Conservation (phyloP, 2,329 filamentous ascomycete genomes). For the Fusarium sp. region DNA sequence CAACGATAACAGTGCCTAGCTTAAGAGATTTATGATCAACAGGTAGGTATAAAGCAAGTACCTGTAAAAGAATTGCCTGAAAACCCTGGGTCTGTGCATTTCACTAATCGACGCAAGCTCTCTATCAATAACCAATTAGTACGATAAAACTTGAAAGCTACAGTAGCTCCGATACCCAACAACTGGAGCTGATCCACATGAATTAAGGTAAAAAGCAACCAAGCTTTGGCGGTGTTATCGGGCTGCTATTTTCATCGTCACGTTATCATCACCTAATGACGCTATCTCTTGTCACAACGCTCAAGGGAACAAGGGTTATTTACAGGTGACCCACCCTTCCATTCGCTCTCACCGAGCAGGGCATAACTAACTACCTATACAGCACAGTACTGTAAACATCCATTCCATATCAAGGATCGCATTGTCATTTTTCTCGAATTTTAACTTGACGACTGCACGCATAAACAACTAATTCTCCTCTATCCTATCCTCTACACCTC, state of each 20-base stretch:
- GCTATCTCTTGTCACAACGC: slow-evolving; percentile 33
- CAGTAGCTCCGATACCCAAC: slow-evolving; percentile 7
- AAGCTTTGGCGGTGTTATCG: slow-evolving; percentile 30
- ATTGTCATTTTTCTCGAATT: slow-evolving; percentile 27
- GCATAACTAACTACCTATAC: background rate
- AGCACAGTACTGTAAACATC: slow-evolving; percentile 18
- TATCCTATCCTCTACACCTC: background rate
- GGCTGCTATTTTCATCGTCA: slow-evolving; percentile 25
- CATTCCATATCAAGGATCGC: slow-evolving; percentile 29
- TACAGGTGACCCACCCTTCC: slow-evolving; percentile 37
- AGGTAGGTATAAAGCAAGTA: background rate
- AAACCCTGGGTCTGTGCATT: slow-evolving; percentile 10
- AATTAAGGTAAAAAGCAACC: background rate
- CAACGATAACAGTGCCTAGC: too few species aligned
- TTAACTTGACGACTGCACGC: slow-evolving; percentile 24
- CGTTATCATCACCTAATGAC: slow-evolving; percentile 38
- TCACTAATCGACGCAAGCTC: slow-evolving; percentile 10
- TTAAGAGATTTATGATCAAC: background rate
- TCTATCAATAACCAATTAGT: slow-evolving; percentile 17
- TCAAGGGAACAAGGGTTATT: slow-evolving; percentile 8
- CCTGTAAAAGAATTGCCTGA: background rate
- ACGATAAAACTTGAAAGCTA: background rate
- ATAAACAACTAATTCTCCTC: slow-evolving; percentile 2
- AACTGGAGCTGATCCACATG: slow-evolving; percentile 15
- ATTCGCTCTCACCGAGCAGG: slow-evolving; percentile 35